Evolutionary conservation across 345 rosid genomes (phyloP), one percentile per base, ranked within the genome.

Genomic region (Schrenkiella parvula): DNA sequence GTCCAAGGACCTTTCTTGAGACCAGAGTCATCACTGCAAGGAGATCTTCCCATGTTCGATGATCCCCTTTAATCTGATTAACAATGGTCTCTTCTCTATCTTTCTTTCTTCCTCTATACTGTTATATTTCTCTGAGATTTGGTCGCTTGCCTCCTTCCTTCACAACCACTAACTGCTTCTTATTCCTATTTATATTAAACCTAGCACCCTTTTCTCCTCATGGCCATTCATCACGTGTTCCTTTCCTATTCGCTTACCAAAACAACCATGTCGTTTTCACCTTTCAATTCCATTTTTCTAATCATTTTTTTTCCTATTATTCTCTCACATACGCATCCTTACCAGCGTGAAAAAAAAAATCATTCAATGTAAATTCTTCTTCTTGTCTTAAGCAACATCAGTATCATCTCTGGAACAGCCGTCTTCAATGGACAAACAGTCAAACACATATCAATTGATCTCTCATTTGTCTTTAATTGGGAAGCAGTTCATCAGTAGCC

Each of bases 1-100:
- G 91, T 89, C 97, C 97, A 91, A 11, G 97, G 95, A 56, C 97
- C 97, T 75, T 91, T 91, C 81, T 91, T 91, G 6, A 87, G 85
- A 15, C 90, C 88, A 74, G 70, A 83, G 63, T 89, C 92, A 59
- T 89, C 92, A 76, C 73, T 81, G 21, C 64, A 73, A 69, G 87
- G 84, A 79, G 90, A 82, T 72, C 89, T 87, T 69, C 89, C 90
- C 95, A 88, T 84, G 34, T 71, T 56, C 13, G 47, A 8, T 70
- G 35, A n/a, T 53, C 64, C 52, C 18, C 38, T 68, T 2, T 58
- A 13, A 13, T 76, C 67, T 71, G 44, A 55, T 71, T 38, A 67
- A 74, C 78, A 74, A 73, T 21, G 37, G 60, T 55, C 14, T 66
- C 17, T 34, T 13, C 47, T 11, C 14, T 19, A 51, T n/a, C 39